Base-by-base conservation (phyloP, 2,329 filamentous ascomycete genomes). In the Arachnomyces sp. region DNA sequence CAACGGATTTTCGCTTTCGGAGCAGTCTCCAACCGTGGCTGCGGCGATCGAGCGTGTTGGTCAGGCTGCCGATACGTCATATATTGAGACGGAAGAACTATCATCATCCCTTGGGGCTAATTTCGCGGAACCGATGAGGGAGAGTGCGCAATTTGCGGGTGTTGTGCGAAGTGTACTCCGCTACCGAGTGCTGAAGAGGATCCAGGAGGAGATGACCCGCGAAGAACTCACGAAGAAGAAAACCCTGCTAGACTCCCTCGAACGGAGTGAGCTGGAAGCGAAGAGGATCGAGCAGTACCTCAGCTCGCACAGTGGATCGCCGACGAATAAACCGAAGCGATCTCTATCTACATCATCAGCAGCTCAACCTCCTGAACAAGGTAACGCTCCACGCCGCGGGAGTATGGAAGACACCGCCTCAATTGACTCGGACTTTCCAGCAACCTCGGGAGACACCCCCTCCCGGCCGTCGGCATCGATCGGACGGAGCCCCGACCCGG, bases 101-200 rank as follows among this genome's bases (percentile, higher is more conserved):
- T 89, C 89, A 0, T 80, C 79, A 2, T 83, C 84, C 0, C 68
- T 98, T n/a, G 89, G 89, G 14, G 89, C 90, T 28, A 92, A 80
- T 49, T 98, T 98, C 57, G 88, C 93, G 0, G 93, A 98, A 57
- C 92, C 92, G 0, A 95, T 98, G 87, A 79, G 93, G 40, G 92
- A 98, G 65, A 94, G 88, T 54, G 89, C 92, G 9, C 92, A 98
- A 57, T 98, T 98, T 60, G 92, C 92, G 0, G 86, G 92, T 8
- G 87, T 98, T 1, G 92, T 98, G 3, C 79, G 89, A 31, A 84
- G 73, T 49, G 90, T 98, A 28, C 69, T 98, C 40, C 79, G 85
- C 49, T 98, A 95, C 59, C 75, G 92, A 12, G 82, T 96, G 2
- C 68, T 95, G 46, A 98, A 98, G 68, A 77, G 92, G 34, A 86